A percentile compares a stretch with the other conserved stretches of the same genome.
These are phyloP conservation scores for Niveomyces coronatus DNA, from an alignment of 2,329 filamentous ascomycete genomes.

Conservation along the genomic window DNA sequence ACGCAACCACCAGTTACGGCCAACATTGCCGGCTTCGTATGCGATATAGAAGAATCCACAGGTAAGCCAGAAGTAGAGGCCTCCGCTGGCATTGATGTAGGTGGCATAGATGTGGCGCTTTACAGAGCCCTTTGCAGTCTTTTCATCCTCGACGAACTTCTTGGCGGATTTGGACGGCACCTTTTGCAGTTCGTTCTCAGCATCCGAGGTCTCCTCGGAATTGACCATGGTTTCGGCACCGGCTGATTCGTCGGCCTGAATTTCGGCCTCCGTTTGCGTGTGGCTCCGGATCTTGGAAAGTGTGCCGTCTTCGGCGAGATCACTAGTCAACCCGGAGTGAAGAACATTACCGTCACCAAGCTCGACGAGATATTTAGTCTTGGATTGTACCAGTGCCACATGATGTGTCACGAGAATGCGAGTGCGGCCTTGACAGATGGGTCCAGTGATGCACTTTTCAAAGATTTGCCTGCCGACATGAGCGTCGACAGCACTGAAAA, in stretches of 20 bases:
- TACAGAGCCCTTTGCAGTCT: constrained; percentile 59
- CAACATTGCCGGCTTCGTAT: constrained; percentile 45
- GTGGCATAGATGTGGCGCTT: constrained; percentile 54
- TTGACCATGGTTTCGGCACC: constrained; percentile 39
- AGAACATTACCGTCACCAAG: constrained; percentile 58
- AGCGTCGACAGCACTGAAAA: constrained; percentile 74
- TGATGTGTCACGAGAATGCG: constrained; percentile 75
- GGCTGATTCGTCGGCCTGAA: constrained; percentile 36
- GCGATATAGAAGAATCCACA: constrained; percentile 43
- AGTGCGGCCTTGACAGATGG: constrained; percentile 59
- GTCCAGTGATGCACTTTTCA: constrained; percentile 62
- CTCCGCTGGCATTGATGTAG: constrained; percentile 59
- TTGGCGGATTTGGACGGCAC: constrained; percentile 43
- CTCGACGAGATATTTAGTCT: constrained; percentile 64
- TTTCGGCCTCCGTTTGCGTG: constrained; percentile 36
- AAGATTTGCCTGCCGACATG: constrained; percentile 73
- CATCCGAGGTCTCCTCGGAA: constrained; percentile 38
- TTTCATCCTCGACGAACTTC: constrained; percentile 69
- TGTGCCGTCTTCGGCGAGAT: constrained; percentile 48
- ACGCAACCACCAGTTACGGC: constrained; percentile 53
- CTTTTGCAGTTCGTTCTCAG: constrained; percentile 36
- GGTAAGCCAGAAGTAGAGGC: constrained; percentile 47
- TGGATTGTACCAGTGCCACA: constrained; percentile 58
- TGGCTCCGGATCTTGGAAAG: constrained; percentile 48
- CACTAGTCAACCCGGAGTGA: constrained; percentile 52